These are phyloP conservation scores for Plasmodium vivax DNA, from an alignment of 169 alveolate genomes.

Conservation along the genomic window DNA sequence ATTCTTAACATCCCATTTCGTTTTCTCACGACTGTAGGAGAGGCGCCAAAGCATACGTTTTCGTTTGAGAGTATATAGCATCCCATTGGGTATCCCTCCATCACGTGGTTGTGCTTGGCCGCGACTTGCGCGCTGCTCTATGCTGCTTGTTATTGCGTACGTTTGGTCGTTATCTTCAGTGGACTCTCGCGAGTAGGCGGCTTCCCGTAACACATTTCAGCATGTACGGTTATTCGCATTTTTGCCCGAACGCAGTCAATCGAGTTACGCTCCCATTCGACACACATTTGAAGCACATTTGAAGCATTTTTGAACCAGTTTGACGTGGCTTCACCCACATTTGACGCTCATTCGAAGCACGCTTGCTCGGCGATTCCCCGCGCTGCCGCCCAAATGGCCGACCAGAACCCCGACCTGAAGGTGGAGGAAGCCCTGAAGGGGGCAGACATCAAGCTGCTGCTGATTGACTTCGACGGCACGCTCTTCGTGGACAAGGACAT, in stretches of 20 bases:
- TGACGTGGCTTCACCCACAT: background rate
- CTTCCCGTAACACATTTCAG: background rate
- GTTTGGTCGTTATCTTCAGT: background rate
- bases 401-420: background rate
- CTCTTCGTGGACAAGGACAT: slow-evolving; percentile 63
- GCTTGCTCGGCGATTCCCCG: background rate
- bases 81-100: background rate
- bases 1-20: background rate
- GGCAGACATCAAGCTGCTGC: slow-evolving; percentile 36
- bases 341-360: background rate
- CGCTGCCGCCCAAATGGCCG: background rate
- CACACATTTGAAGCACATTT: background rate
- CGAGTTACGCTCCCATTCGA: background rate
- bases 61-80: background rate
- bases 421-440: slow-evolving; percentile 68
- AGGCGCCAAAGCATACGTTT: background rate
- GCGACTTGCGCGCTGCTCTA: background rate
- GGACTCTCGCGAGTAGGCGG: background rate
- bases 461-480: slow-evolving; percentile 71
- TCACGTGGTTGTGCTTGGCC: background rate
- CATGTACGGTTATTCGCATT: background rate
- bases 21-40: background rate
- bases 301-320: background rate
- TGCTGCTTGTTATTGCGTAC: background rate
- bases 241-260: background rate